Evolutionary conservation across 1,284 basidiomycete genomes (phyloP).

Genomic region (Pyrrhoderma noxium): DNA sequence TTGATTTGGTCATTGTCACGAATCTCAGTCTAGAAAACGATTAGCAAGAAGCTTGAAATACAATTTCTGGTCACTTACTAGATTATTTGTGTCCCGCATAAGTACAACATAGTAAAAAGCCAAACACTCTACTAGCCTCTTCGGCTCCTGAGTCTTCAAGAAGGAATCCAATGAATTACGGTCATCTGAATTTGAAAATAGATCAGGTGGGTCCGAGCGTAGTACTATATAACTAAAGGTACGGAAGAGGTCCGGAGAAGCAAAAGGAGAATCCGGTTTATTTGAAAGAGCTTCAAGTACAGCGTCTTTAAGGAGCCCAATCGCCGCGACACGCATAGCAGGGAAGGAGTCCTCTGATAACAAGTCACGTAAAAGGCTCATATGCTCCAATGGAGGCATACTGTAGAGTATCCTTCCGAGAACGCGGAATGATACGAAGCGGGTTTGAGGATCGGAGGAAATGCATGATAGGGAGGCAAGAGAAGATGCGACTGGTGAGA

Average conservation of each 20-base stretch:
- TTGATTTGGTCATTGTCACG: constrained; percentile 32
- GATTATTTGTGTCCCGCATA: constrained; percentile 38
- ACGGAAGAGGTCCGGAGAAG: constrained; percentile 40
- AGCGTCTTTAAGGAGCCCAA: constrained; percentile 61
- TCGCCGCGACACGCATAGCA: constrained; percentile 57
- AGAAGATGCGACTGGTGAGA: constrained; percentile 39
- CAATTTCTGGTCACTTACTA: constrained; percentile 28
- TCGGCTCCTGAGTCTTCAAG: constrained; percentile 40
- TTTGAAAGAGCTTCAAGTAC: constrained; percentile 42
- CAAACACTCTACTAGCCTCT: constrained; percentile 44
- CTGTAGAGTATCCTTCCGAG: constrained; percentile 44
- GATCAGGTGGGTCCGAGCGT: constrained; percentile 38
- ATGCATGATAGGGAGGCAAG: constrained; percentile 50
- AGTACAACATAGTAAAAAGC: constrained; percentile 47
- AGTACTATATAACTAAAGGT: constrained; percentile 47
- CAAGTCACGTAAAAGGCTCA: constrained; percentile 45
- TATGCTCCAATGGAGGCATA: constrained; percentile 38
- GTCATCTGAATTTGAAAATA: constrained; percentile 26
- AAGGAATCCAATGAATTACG: constrained; percentile 35
- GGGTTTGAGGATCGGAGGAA: constrained; percentile 48
- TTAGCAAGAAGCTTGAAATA: neutral
- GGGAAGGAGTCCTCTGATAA: constrained; percentile 43
- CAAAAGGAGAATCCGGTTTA: constrained; percentile 30
- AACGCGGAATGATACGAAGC: constrained; percentile 53
- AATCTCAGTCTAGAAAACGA: constrained; percentile 40